Base-by-base conservation (phyloP, 441 rosid genomes). In the Brassica hybrid region DNA sequence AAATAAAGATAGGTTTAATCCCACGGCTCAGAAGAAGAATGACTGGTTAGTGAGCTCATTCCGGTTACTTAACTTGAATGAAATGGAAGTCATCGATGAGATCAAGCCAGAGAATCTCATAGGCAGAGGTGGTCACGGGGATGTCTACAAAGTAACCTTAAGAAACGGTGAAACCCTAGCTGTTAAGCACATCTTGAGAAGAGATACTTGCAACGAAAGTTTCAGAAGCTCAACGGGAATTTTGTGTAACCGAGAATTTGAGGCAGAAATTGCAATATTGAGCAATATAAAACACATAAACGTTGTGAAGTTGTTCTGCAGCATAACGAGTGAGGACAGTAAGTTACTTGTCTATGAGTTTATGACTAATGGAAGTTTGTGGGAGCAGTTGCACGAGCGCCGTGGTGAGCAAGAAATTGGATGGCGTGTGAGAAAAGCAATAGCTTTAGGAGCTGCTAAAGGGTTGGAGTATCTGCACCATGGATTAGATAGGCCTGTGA, bases 401-500 rank as follows among this genome's bases (percentile, higher is more conserved):
- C 78, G 80, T 54, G 61, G 36, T 1, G 67, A 65, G 62, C 82
- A 84, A 86, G 84, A 74, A 45, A 85, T 89, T 78, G 71, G 74
- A 16, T 89, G 91, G 93, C 82, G 78, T 25, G 82, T 85, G 50
- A 80, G 91, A 64, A 80, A 89, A 45, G 78, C 67, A 5, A 79
- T 89, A 13, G 88, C 89, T 4, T 13, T 89, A 72, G 91, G 93
- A 69, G 85, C 91, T 25, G 91, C 91, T 2, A 83, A 77, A 75
- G 93, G 93, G 54, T 61, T 89, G 62, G 88, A 85, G 82, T 87
- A 89, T 77, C 73, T 89, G 52, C 93, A 89, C 66, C 89, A 87
- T 32, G 91, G 91, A 4, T 85, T 77, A 65, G 88, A 79, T 45
- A 76, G 85, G 27, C 88, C 91, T 4, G 85, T 86, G 74, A 84